Evolutionary conservation across 768 basidiomycete genomes (phyloP).

Genomic region (Termitomyces sp.): DNA sequence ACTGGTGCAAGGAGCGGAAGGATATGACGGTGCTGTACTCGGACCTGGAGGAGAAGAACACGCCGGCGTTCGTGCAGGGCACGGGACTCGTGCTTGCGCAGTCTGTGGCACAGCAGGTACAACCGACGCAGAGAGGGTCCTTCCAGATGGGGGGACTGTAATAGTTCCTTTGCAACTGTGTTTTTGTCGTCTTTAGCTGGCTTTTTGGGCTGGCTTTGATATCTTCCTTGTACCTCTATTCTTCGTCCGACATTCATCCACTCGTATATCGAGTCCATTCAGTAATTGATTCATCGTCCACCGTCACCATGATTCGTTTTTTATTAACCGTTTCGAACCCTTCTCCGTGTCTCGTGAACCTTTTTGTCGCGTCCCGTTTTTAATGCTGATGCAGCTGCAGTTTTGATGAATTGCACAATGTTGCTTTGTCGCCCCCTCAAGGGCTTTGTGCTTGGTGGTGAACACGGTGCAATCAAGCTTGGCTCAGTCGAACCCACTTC

Average conservation of each 20-base stretch:
- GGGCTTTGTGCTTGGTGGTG: neutral
- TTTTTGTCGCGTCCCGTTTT: neutral
- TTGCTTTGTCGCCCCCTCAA: neutral
- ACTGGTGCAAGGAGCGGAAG: conserved; percentile 72
- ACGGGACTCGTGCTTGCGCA: conserved; percentile 40
- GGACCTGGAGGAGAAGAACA: conserved; percentile 70
- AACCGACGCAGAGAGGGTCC: conserved; percentile 32
- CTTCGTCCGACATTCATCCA: neutral
- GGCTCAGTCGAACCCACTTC: too few species aligned
- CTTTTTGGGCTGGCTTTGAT: conserved; percentile 9
- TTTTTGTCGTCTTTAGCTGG: conserved; percentile 9
- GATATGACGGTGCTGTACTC: conserved; percentile 71
- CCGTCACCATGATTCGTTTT: neutral
- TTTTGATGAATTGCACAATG: neutral
- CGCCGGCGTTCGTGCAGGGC: conserved; percentile 53
- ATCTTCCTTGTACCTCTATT: conserved; percentile 15
- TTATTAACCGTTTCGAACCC: neutral
- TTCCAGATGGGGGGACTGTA: conserved; percentile 48
- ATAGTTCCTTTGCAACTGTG: conserved; percentile 30
- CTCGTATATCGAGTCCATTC: neutral
- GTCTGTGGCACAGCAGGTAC: conserved; percentile 28
- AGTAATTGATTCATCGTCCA: neutral
- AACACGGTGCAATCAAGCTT: too few species aligned
- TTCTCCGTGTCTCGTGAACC: neutral
- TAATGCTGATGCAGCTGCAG: neutral